Evolutionary conservation across 345 rosid species (phyloP).

Genomic region (Ceriops tagal): DNA sequence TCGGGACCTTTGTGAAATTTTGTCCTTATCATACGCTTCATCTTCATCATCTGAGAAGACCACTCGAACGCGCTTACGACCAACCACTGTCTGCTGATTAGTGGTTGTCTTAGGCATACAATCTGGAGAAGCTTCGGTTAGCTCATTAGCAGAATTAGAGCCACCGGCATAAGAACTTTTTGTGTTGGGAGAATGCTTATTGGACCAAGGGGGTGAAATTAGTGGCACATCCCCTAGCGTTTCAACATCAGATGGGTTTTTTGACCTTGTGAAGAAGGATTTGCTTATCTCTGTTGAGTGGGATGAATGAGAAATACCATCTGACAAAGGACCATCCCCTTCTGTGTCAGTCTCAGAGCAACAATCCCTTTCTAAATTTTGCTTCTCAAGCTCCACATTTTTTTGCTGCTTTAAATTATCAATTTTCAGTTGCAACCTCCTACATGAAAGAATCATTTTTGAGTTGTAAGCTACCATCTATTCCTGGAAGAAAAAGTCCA

Average conservation of each 20-base stretch:
- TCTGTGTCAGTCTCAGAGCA: slow-evolving; percentile 93
- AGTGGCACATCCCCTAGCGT: slow-evolving; percentile 60
- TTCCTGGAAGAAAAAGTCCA: neutral
- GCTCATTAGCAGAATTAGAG: slow-evolving; percentile 27
- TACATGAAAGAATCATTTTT: slow-evolving; percentile 26
- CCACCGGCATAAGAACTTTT: slow-evolving; percentile 27
- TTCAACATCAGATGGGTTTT: slow-evolving; percentile 33
- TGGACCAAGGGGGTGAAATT: slow-evolving; percentile 52
- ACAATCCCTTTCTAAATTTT: slow-evolving; percentile 40
- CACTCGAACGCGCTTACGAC: slow-evolving; percentile 66
- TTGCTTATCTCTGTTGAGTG: slow-evolving; percentile 35
- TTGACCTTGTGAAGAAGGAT: slow-evolving; percentile 35
- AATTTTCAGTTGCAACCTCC: slow-evolving; percentile 70
- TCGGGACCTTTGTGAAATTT: slow-evolving; percentile 26
- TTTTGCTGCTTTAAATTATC: slow-evolving; percentile 48
- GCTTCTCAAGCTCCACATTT: slow-evolving; percentile 32
- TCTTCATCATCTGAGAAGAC: slow-evolving; percentile 88
- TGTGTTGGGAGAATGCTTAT: slow-evolving; percentile 31
- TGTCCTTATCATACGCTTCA: slow-evolving; percentile 44
- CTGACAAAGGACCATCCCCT: slow-evolving; percentile 46
- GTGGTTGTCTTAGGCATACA: slow-evolving; percentile 37
- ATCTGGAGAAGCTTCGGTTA: slow-evolving; percentile 28
- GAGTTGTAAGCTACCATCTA: slow-evolving; percentile 7
- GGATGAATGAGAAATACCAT: slow-evolving; percentile 34
- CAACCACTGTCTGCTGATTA: slow-evolving; percentile 45